Evolutionary conservation across 352 stramenopile species (phyloP), one percentile per base, ranked within the genome.

Genomic region (Globisporangium barbulae): DNA sequence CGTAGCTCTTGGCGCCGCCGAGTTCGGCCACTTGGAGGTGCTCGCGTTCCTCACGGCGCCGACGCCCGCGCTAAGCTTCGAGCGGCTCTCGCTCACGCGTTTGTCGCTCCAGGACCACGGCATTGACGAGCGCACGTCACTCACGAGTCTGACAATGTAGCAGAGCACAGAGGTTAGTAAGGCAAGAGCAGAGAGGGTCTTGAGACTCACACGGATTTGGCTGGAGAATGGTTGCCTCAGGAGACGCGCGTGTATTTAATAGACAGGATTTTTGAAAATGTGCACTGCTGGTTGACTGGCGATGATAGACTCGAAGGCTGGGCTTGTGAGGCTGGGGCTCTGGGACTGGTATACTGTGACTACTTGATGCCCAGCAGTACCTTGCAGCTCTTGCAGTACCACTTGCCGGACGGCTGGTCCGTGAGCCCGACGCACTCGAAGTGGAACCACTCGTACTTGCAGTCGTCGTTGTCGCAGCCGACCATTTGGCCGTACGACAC

Each of bases 371-470:
- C 78, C 17, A 93, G 77, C 63, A 79, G 69, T 41, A 39, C 59
- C 68, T 90, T 89, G 72, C 86, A 95, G 74, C 92, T 83, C 21
- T 79, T 76, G 65, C 86, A 95, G 70, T 93, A 95, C 86, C 86
- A 95, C 41, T 84, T 90, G 64, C 84, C 86, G 2, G 79, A 72
- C 21, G 86, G 86, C 65, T 95, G 86, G 48, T 95, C 84, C 39
- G 81, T 90, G 56, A 97, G 79, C 9, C 87, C 86, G 17, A 97
- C 89, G 65, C 89, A 97, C 64, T 89, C 76, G 61, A 97, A 96
- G 71, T 97, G 89, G 70, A 96, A 97, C 89, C 89, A 97, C 69
- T 97, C 89, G 75, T 94, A 96, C 73, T 96, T 93, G 84, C 90
- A 97, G 70, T 94, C 88, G 70, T 95, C 86, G 60, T 97, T 96